A percentile compares a stretch with the other conserved stretches of the same genome.
These are phyloP conservation scores for Penicillium chermesinum DNA, from an alignment of 495 filamentous ascomycete species.

Conservation along the genomic window DNA sequence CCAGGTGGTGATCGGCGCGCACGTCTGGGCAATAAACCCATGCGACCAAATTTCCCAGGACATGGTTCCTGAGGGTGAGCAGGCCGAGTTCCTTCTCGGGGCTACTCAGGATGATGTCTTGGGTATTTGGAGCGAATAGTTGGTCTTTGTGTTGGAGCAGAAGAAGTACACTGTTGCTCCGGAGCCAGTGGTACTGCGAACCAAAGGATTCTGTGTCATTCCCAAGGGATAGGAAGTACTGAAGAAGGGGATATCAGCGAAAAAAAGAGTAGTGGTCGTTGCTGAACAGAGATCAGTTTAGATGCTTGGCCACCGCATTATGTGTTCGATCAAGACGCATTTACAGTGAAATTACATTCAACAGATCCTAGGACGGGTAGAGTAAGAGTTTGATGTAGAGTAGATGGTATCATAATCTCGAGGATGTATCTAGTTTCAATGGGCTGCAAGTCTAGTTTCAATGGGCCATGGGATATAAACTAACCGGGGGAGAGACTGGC, in stretches of 20 bases:
- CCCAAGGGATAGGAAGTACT: conserved; percentile 37
- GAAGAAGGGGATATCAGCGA: conserved; percentile 38
- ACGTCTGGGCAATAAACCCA: conserved; percentile 12
- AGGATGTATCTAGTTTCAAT: conserved; percentile 2
- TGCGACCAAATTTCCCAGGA: conserved; percentile 7
- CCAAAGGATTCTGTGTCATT: conserved; percentile 35
- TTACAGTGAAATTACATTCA: too few relatives aligned
- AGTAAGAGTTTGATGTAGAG: too few relatives aligned
- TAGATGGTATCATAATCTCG: conserved; percentile 5
- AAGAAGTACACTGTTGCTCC: conserved; percentile 25
- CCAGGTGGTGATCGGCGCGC: neutral
- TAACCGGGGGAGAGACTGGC: neutral
- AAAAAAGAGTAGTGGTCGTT: conserved; percentile 42
- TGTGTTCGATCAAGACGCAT: too few relatives aligned
- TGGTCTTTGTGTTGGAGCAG: conserved; percentile 25
- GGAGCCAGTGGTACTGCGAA: conserved; percentile 26
- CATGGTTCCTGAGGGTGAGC: conserved; percentile 7
- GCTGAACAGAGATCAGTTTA: conserved; percentile 1
- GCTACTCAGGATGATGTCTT: conserved; percentile 13
- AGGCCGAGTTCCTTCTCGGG: conserved; percentile 25
- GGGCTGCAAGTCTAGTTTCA: neutral
- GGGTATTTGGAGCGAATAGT: conserved; percentile 24
- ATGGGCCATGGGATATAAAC: neutral
- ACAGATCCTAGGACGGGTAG: too few relatives aligned
- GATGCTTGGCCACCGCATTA: too few relatives aligned